Percentiles rank a stretch among this genome's conserved stretches.
These are phyloP conservation scores for Pseudogymnoascus sp. DNA, from an alignment of 2,329 filamentous ascomycete genomes.

Conservation along the genomic window DNA sequence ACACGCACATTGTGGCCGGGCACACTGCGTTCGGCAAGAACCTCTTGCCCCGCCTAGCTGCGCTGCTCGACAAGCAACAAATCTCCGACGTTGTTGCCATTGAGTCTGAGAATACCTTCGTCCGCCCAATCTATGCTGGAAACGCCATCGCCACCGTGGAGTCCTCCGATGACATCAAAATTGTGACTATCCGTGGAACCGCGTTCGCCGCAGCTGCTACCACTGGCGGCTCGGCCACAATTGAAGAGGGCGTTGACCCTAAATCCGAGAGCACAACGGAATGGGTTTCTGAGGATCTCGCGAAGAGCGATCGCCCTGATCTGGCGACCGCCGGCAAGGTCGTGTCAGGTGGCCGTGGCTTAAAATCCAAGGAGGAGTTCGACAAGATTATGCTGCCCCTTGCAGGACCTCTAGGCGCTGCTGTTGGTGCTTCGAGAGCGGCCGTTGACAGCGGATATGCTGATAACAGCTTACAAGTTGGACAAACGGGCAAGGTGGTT, in stretches of 20 bases:
- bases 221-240: slow-evolving; percentile 64
- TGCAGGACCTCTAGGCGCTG: slow-evolving; percentile 90
- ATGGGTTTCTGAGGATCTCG: slow-evolving; percentile 90
- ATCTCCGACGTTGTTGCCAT: slow-evolving; percentile 86
- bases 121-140: slow-evolving; percentile 93
- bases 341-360: slow-evolving; percentile 85
- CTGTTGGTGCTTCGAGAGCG: slow-evolving; percentile 88
- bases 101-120: slow-evolving; percentile 87
- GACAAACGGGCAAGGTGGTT: slow-evolving; percentile 97
- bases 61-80: slow-evolving; percentile 85
- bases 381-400: slow-evolving; percentile 87
- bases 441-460: slow-evolving; percentile 97
- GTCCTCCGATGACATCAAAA: slow-evolving; percentile 75
- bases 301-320: slow-evolving; percentile 90
- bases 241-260: slow-evolving; percentile 79
- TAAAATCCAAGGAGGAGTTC: slow-evolving; percentile 98
- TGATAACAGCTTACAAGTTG: slow-evolving; percentile 96
- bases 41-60: slow-evolving; percentile 83
- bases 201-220: slow-evolving; percentile 73
- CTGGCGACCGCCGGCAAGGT: slow-evolving; percentile 83
- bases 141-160: slow-evolving; percentile 97
- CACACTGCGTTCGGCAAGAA: slow-evolving; percentile 98
- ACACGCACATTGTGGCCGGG: slow-evolving; percentile 82
- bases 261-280: slow-evolving; percentile 67
- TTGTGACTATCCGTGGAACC: slow-evolving; percentile 89